Conservation (phyloP, 2,329 filamentous ascomycete species). For the Pseudohalonectria lignicola region DNA sequence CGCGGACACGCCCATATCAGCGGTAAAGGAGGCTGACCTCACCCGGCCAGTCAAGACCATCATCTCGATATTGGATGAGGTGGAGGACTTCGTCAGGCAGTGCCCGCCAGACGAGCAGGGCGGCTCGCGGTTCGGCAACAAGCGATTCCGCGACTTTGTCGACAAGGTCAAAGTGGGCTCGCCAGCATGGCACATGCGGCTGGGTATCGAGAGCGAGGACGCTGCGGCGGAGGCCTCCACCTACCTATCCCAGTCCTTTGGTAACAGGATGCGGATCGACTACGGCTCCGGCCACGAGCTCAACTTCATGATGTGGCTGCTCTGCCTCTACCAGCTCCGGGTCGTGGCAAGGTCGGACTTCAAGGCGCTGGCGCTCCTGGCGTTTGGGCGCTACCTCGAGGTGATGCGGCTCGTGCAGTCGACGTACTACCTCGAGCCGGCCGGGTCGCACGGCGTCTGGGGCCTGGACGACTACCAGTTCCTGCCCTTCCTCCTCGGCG, state of each 20-base stretch:
- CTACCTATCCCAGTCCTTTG: slow-evolving; percentile 77
- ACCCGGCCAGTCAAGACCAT: slow-evolving; percentile 53
- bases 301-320: slow-evolving; percentile 92
- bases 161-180: slow-evolving; percentile 51
- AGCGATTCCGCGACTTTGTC: slow-evolving; percentile 74
- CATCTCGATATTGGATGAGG: slow-evolving; percentile 57
- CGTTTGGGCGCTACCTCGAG: slow-evolving; percentile 73
- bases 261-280: slow-evolving; percentile 79
- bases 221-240: slow-evolving; percentile 63
- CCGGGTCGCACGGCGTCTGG: slow-evolving; percentile 96
- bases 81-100: slow-evolving; percentile 52
- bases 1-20: slow-evolving; percentile 54
- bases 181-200: slow-evolving; percentile 47
- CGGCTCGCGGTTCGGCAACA: slow-evolving; percentile 90
- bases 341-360: slow-evolving; percentile 58
- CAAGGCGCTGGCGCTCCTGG: slow-evolving; percentile 58
- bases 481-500: slow-evolving; percentile 88
- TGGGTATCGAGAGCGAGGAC: slow-evolving; percentile 36
- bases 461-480: slow-evolving; percentile 97
- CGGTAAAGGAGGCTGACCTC: slow-evolving; percentile 42
- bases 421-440: slow-evolving; percentile 93
- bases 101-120: slow-evolving; percentile 77
- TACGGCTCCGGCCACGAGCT: slow-evolving; percentile 97
- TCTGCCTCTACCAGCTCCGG: slow-evolving; percentile 78
- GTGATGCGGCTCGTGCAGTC: slow-evolving; percentile 84